Evolutionary conservation across 345 rosid genomes (phyloP), one percentile per base, ranked within the genome.

Genomic region (Citrus inodora): DNA sequence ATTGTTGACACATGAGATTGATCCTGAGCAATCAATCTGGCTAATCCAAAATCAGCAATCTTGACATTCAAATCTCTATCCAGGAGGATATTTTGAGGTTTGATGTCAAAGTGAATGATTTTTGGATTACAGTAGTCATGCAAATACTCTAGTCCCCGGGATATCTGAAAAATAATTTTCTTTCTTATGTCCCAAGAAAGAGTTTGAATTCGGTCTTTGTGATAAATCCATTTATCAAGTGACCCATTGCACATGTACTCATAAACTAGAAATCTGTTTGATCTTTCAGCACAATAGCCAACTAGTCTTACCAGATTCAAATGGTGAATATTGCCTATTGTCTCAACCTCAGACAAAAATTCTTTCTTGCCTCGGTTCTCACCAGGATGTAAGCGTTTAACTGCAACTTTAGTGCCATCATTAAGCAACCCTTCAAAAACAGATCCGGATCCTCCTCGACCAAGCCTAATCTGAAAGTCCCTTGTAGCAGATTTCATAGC

Each of bases 271-370:
- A 78, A 30, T 70, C 72, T 74, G 27, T 74, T 67, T 14, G 79
- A 69, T 70, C 51, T 82, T 56, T 82, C 67, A 19, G 76, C 51
- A 64, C 81, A 82, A 70, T 32, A 82, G 14, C 85, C 85, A 28
- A 74, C 37, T 25, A 78, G 63, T 69, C 73, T 78, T 10, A 69
- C 79, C 76, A 83, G 65, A 69, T 53, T 76, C 4, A 83, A 14
- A 68, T 80, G 80, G 67, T 83, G 85, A 7, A 83, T 53, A 32
- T 66, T 83, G 37, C 85, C 85, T 9, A 79, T 72, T 14, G 85
- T 65, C 76, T 80, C 21, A 6, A 76, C 78, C 76, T 83, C 85
- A 0, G 80, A 77, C 60, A 83, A 25, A 48, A 83, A 80, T 30
- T 67, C 70, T 40, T 53, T 76, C 17, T 72, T 76, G 4, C 70